A percentile compares a stretch with the other conserved stretches of the same genome.
Conservation (phyloP, 441 rosid species). For the Pelargonium fulgidum region DNA sequence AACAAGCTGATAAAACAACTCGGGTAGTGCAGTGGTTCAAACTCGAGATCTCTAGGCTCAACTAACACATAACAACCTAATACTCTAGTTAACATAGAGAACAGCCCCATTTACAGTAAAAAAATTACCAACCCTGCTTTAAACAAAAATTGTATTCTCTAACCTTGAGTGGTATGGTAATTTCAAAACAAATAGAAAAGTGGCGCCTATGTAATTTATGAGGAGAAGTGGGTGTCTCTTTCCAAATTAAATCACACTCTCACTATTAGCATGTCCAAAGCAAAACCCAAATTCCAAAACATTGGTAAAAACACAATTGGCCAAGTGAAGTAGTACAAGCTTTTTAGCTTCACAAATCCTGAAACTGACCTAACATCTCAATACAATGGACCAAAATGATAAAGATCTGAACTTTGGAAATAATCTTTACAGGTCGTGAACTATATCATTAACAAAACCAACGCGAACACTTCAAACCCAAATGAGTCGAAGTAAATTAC, state of each 20-base stretch:
- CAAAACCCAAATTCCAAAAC: background rate
- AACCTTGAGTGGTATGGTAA: background rate
- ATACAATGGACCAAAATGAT: background rate
- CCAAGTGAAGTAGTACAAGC: background rate
- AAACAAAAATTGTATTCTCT: background rate
- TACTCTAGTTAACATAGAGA: background rate
- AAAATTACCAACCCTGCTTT: background rate
- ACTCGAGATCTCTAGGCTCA: constrained; percentile 5
- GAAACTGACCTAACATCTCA: constrained; percentile 5
- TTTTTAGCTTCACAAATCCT: background rate
- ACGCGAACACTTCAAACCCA: background rate
- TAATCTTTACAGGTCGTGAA: background rate
- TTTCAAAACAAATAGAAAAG: background rate
- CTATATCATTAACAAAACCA: background rate
- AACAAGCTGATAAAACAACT: background rate
- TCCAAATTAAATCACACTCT: background rate
- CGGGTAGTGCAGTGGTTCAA: background rate
- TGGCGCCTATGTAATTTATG: background rate
- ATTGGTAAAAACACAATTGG: background rate
- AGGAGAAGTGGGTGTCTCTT: background rate
- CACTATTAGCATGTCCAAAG: background rate
- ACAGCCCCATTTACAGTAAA: too few relatives aligned
- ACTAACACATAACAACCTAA: background rate
- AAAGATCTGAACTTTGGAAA: background rate
- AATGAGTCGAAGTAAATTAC: background rate